A percentile compares a stretch with the other conserved stretches of the same genome.
Conservation (phyloP, 2,329 filamentous ascomycete species). For the Fusarium scirpi region DNA sequence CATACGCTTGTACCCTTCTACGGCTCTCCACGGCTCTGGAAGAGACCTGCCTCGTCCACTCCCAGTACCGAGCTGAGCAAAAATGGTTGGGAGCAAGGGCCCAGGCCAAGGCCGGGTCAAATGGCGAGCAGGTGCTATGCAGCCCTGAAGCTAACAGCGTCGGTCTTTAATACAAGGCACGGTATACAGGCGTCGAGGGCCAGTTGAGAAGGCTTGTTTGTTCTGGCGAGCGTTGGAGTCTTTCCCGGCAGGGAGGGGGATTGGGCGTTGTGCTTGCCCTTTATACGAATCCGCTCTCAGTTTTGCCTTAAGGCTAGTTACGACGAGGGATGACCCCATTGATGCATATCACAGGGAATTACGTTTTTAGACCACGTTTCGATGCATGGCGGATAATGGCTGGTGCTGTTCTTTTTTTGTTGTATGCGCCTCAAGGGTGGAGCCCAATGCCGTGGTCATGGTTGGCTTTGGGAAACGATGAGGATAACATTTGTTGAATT, state of each 20-base stretch:
- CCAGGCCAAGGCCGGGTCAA: constrained; percentile 46
- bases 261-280: constrained; percentile 48
- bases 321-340: constrained; percentile 49
- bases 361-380: constrained; percentile 62
- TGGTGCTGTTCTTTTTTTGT: constrained; percentile 53
- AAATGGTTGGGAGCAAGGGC: constrained; percentile 47
- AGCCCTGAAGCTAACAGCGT: constrained; percentile 48
- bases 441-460: constrained; percentile 44
- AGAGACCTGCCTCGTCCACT: constrained; percentile 48
- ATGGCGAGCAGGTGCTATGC: constrained; percentile 48
- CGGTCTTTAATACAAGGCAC: constrained; percentile 41
- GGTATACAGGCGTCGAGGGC: constrained; percentile 38
- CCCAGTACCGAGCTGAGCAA: constrained; percentile 48
- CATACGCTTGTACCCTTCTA: constrained; percentile 48
- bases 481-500: constrained; percentile 41
- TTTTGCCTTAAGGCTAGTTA: constrained; percentile 45
- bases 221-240: constrained; percentile 49
- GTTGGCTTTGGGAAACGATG: constrained; percentile 43
- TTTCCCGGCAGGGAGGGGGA: constrained; percentile 47
- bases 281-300: constrained; percentile 45
- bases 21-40: constrained; percentile 49
- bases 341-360: constrained; percentile 54
- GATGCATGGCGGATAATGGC: constrained; percentile 64
- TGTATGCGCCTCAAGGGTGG: constrained; percentile 51
- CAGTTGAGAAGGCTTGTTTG: constrained; percentile 48